Evolutionary conservation across 352 stramenopile species (phyloP).

Genomic region (Sclerospora graminicola): DNA sequence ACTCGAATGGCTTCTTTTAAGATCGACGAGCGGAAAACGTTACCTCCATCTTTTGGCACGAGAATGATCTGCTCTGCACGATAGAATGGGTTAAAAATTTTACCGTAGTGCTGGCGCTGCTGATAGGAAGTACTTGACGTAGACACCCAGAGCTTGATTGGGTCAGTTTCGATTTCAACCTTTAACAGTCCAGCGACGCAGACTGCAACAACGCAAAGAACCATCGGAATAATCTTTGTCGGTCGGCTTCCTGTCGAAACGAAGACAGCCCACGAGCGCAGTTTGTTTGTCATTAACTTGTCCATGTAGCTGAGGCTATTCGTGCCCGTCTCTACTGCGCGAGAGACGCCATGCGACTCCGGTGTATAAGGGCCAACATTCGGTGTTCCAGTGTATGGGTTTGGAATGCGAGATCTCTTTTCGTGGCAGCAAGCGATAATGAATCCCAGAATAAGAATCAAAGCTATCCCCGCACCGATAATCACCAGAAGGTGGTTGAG

Average conservation of each 20-base stretch:
- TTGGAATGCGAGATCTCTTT: conserved; percentile 11
- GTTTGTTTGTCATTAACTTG: conserved; percentile 29
- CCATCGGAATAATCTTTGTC: conserved; percentile 28
- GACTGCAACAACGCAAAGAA: conserved; percentile 26
- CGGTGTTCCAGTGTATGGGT: conserved; percentile 11
- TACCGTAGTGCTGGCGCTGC: conserved; percentile 43
- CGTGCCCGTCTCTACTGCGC: conserved; percentile 10
- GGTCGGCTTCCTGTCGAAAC: conserved; percentile 29
- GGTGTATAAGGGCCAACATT: conserved; percentile 17
- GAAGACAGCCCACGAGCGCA: conserved; percentile 32
- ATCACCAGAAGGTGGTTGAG: conserved; percentile 50
- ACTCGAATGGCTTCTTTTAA: conserved; percentile 43
- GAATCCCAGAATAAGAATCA: conserved; percentile 35
- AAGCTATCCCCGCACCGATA: conserved; percentile 22
- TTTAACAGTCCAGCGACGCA: conserved; percentile 28
- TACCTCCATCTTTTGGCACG: conserved; percentile 49
- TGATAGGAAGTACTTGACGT: conserved; percentile 45
- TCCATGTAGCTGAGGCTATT: conserved; percentile 31
- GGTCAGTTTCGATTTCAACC: conserved; percentile 45
- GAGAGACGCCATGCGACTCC: conserved; percentile 11
- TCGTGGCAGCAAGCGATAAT: conserved; percentile 24
- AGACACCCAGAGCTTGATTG: conserved; percentile 57
- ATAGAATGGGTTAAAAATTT: conserved; percentile 68
- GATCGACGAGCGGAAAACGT: conserved; percentile 36
- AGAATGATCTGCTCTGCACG: conserved; percentile 58